Base-by-base conservation (phyloP, 331 rosid species). In the Saraca asoca region DNA sequence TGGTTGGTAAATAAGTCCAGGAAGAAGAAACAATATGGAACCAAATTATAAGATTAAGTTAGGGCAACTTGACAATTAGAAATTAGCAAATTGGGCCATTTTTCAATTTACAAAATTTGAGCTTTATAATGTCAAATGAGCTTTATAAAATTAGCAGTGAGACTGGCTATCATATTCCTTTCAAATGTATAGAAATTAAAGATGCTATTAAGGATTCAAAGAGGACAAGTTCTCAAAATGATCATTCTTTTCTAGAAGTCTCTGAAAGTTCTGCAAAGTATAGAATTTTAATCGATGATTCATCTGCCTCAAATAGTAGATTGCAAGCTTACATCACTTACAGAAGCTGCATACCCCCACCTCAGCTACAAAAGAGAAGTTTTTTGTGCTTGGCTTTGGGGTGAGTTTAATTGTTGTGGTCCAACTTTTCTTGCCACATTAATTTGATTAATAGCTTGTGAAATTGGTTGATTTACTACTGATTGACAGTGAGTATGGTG, bases 131-230 rank as follows among this genome's bases (percentile, higher is more conserved):
- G n/a, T n/a, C n/a, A n/a, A n/a, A n/a, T n/a, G n/a, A n/a, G n/a
- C n/a, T n/a, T n/a, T n/a, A n/a, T n/a, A n/a, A n/a, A n/a, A n/a
- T n/a, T n/a, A n/a, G 96, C 87, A 87, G 91, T 55, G 96, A 92
- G 85, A 92, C 98, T 74, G 96, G 96, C 57, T 92, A 89, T 69
- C 91, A 88, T 17, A 92, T 92, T 74, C 95, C 96, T 54, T 83
- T 87, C 77, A 92, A 85, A 84, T 92, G 96, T 62, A 66, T 79
- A 58, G 89, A 85, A 78, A 77, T 80, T 53, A 89, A 81, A 74
- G 83, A 56, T 34, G 70, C 81, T 11, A 48, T 9, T 0, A 83
- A 77, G 70, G 81, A 55, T 60, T 60, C 73, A n/a, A 66, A 55
- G 37, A 64, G 50, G 66, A 70, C 70, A 43, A 78, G 33, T 24